Percentiles rank a stretch among this genome's conserved stretches.
Evolutionary conservation across 106 monocot genomes (phyloP).

Genomic region (Dioscorea alata): DNA sequence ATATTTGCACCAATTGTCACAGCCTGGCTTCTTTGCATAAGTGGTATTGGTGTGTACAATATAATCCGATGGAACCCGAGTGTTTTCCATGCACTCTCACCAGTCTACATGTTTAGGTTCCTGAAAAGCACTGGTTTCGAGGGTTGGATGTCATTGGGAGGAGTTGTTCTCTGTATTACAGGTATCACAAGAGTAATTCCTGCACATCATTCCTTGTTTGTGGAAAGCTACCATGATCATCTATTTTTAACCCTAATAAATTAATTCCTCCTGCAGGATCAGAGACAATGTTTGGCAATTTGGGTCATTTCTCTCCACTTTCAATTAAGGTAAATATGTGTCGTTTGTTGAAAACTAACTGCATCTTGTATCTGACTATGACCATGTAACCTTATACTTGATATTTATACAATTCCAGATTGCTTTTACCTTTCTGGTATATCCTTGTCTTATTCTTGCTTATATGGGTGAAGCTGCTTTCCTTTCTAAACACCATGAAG

Average conservation of each 20-base stretch:
- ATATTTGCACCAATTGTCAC: constrained; percentile 72
- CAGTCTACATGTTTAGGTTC: constrained; percentile 58
- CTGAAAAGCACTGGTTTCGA: constrained; percentile 47
- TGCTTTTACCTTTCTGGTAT: constrained; percentile 64
- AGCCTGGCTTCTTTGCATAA: constrained; percentile 65
- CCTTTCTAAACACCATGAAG: constrained; percentile 75
- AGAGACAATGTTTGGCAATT: constrained; percentile 75
- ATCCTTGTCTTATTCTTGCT: constrained; percentile 77
- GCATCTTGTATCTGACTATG: neutral
- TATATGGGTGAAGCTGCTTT: constrained; percentile 94
- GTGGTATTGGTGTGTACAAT: constrained; percentile 63
- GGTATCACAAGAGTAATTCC: constrained; percentile 24
- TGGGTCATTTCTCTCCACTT: constrained; percentile 64
- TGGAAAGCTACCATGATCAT: neutral
- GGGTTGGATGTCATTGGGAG: constrained; percentile 72
- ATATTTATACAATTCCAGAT: constrained; percentile 26
- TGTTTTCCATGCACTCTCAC: constrained; percentile 52
- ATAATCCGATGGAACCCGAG: constrained; percentile 60
- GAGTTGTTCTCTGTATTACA: constrained; percentile 70
- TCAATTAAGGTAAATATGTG: constrained; percentile 47
- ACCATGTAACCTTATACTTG: neutral
- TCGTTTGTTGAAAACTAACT: neutral
- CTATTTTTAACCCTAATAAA: neutral
- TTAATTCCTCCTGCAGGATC: constrained; percentile 37
- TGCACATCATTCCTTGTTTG: neutral